Base-by-base conservation (phyloP, 2,329 filamentous ascomycete genomes). In the Fusarium chuoi region DNA sequence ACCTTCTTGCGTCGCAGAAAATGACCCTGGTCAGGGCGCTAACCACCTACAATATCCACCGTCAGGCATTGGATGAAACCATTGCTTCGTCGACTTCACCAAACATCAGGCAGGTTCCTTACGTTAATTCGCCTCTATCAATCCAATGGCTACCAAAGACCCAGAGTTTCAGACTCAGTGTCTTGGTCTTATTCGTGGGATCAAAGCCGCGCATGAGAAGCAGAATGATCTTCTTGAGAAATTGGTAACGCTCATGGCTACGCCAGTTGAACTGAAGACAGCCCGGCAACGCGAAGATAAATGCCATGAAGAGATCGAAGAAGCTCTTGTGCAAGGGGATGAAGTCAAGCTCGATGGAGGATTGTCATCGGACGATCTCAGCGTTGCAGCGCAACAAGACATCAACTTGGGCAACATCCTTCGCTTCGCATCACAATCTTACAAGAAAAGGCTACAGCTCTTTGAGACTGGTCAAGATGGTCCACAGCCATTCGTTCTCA, bases 201-300 rank as follows among this genome's bases (percentile, higher is more conserved):
- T 65, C 10, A 65, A 52, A 12, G 49, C 26, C 5, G 39, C 56
- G 2, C 46, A 39, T 2, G 57, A 62, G 45, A 52, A 33, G 33
- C 62, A 65, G 30, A 65, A 62, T 33, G 46, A 46, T 20, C 62
- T 65, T 24, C 57, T 65, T 6, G 45, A 52, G 39, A 62, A 28
- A 26, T 22, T 62, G 18, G 57, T 65, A 7, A 4, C 17, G 22
- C 45, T 62, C 10, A 52, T 65, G 39, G 57, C 57, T 22, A 3
- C 14, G 2, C 14, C 30, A n/a, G 13, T 51, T 28, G 17, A 41
- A 1, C 18, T 17, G 2, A 20, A 42, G 20, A 9, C 38, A 26
- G 13, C 28, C 5, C 11, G 26, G 3, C 10, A n/a, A n/a, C 3
- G 14, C 3, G 17, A 39, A 9, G 38, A 36, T 11, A 15, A 38